Evolutionary conservation across 108 stramenopile species (phyloP).

Genomic region (Skeletonema tropicum): DNA sequence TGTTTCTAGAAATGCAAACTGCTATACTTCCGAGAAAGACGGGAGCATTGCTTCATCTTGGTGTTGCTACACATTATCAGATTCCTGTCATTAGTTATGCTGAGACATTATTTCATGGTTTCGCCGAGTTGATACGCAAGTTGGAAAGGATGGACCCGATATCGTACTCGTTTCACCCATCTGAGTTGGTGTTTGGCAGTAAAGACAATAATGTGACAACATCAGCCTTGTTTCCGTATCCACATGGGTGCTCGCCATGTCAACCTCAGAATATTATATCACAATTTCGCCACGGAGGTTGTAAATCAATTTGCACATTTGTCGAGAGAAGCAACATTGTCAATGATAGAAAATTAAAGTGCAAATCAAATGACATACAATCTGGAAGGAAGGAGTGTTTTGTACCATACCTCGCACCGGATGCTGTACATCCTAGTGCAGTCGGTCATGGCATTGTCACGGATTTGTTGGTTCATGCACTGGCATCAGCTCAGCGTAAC

Average conservation of each 20-base stretch:
- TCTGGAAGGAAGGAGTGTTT: conserved; percentile 51
- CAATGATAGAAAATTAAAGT: conserved; percentile 31
- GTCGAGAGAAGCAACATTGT: conserved; percentile 40
- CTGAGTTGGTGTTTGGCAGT: conserved; percentile 17
- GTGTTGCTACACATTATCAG: conserved; percentile 70
- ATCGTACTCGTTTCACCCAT: conserved; percentile 38
- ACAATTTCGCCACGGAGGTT: conserved; percentile 54
- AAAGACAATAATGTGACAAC: conserved; percentile 14
- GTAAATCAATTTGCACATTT: conserved; percentile 51
- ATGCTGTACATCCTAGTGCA: conserved; percentile 60
- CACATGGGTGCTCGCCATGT: conserved; percentile 62
- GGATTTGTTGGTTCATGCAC: conserved; percentile 55
- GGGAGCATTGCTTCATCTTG: conserved; percentile 61
- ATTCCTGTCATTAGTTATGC: conserved; percentile 69
- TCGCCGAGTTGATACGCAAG: conserved; percentile 20
- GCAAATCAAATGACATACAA: conserved; percentile 33
- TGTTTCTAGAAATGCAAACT: conserved; percentile 71
- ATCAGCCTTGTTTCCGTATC: conserved; percentile 56
- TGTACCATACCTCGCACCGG: conserved; percentile 58
- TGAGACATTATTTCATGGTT: conserved; percentile 64
- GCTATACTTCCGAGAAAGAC: conserved; percentile 60
- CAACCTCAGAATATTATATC: conserved; percentile 37
- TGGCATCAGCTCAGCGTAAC: conserved; percentile 42
- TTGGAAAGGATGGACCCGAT: conserved; percentile 39
- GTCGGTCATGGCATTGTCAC: conserved; percentile 56